Conservation (phyloP, 257 asterid species). For the Solanum tacnaense region DNA sequence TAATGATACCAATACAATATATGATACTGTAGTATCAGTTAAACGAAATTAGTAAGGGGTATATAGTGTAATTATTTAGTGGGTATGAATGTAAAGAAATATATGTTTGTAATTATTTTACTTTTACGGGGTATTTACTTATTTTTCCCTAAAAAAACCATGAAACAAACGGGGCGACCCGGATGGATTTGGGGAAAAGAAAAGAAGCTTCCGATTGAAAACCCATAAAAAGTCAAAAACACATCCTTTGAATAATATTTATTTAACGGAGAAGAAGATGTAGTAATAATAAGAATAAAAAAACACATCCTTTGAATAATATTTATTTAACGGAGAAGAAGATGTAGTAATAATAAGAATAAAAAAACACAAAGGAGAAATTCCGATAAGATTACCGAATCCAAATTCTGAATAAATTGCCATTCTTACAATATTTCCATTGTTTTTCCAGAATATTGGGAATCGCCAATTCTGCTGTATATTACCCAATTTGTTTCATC, state of each 20-base stretch:
- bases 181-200: background rate
- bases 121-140: too few species aligned
- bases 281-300: background rate
- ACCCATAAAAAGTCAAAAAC: background rate
- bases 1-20: too few species aligned
- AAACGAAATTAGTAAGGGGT: too few species aligned
- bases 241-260: background rate
- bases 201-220: background rate
- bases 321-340: background rate
- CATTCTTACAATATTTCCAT: background rate
- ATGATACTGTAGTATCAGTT: too few species aligned
- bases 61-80: too few species aligned
- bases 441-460: background rate
- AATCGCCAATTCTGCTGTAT: background rate
- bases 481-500: background rate
- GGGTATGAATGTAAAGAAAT: too few species aligned
- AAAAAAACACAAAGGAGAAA: background rate
- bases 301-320: background rate
- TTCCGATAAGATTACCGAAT: constrained; percentile 1
- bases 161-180: background rate
- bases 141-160: background rate
- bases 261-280: background rate
- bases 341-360: background rate
- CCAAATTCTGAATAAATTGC: background rate
- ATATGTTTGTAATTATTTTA: too few species aligned